Evolutionary conservation across 352 stramenopile species (phyloP), one percentile per base, ranked within the genome.

Genomic region (Thraustotheca clavata): DNA sequence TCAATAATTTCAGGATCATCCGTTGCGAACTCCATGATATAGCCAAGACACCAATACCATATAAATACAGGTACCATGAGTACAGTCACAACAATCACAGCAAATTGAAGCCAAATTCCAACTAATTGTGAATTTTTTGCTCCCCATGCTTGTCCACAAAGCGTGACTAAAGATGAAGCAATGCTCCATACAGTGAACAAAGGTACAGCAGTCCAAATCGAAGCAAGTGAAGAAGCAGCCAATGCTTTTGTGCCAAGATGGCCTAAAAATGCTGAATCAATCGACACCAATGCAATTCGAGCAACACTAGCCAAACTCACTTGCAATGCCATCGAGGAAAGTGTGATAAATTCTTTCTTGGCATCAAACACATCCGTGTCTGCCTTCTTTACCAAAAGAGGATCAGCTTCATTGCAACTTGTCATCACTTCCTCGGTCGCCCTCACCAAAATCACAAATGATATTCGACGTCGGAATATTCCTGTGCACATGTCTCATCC

Each of bases 291-390:
- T 34, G 77, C 80, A 62, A 91, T 87, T 0, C 83, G 77, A 20
- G 80, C 83, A 62, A 89, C 86, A 0, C 80, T 91, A 1, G 83
- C 83, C 34, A 92, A 73, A 50, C 75, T 87, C 22, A 92, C 83
- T 67, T 92, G 83, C 52, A 90, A 67, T 40, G 83, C 83, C 79
- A 92, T 90, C 61, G 75, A 87, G 57, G 75, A 72, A 49, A 92
- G 75, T 49, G 74, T 69, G 66, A 73, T 70, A 62, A 92, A 83
- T 69, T 92, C 83, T 46, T 67, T 63, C 16, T 65, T 60, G 31
- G 81, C 71, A 62, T 91, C 71, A 26, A 91, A 62, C 18, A 34
- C 55, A 33, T 62, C 55, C 20, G 39, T 47, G 39, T 47, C 39
- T n/a, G 39, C 39, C 39, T 47, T 47, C 39, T 47, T 47, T n/a